Base-by-base conservation (phyloP, 805 yeast species). In the Kazachstania bromeliacearum region DNA sequence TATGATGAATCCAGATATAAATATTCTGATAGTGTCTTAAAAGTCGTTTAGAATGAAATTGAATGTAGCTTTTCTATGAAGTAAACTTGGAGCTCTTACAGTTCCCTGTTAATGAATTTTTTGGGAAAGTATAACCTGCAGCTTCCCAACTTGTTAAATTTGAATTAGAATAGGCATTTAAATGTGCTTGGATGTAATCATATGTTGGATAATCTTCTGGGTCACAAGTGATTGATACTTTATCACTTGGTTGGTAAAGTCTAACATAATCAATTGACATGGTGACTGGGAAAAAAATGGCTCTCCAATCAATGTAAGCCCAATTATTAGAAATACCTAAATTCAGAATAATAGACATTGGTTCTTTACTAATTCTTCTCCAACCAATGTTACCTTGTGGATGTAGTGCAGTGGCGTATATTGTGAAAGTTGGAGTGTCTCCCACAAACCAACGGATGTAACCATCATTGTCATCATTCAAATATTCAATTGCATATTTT, bases 301-400 rank as follows among this genome's bases (percentile, higher is more conserved):
- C 66, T 28, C 77, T 75, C 96, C 96, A 89, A 62, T 87, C 89
- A 43, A 89, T 89, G 58, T 83, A 85, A 6, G 92, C 84, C 97
- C 97, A 89, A 41, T 77, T 81, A 51, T 79, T 81, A 8, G 96
- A 88, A 36, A 89, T 64, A 68, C 95, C 98, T 62, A 89, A 62
- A 57, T 89, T 89, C 67, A 89, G 52, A 46, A 89, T 63, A 42
- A 89, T 71, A 2, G 94, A 71, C 96, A 89, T 87, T 44, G 97
- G 97, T 56, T 89, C 98, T 56, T 81, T 79, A 16, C 92, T 69
- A 19, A 89, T 72, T 45, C 73, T 62, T 60, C 97, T 76, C 79
- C 81, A 76, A 27, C 76, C 92, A 46, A 89, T 64, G 58, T 89
- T 89, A 47, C 98, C 97, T 57, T 83, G 82, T 26, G 96, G 95